Conservation (phyloP, 805 yeast species). For the Spathaspora sp. region DNA sequence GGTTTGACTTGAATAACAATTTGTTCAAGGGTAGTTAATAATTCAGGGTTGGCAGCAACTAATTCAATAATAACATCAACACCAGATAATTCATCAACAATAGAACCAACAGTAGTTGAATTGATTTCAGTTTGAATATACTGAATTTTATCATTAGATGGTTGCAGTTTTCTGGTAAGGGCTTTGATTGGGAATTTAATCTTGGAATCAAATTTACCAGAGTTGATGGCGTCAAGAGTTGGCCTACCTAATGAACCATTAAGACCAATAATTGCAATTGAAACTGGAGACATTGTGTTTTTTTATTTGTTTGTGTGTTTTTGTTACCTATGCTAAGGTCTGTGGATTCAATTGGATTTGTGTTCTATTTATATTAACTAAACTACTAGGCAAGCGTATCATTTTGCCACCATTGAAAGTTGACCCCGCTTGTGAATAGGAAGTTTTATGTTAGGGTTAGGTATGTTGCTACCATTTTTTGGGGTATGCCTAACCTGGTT, state of each 20-base stretch:
- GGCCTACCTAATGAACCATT: constrained; percentile 52
- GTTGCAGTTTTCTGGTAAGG: constrained; percentile 41
- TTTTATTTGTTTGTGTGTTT: not conserved
- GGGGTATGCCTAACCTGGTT: not conserved
- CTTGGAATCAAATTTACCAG: constrained; percentile 39
- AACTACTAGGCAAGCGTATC: no score
- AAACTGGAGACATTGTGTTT: constrained; percentile 10
- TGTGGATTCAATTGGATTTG: no score
- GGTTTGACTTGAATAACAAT: constrained; percentile 38
- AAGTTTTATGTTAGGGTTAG: no score
- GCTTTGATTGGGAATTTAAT: constrained; percentile 47
- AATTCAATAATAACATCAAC: constrained; percentile 43
- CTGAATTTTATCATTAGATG: constrained; percentile 33
- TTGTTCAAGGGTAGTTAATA: constrained; percentile 32
- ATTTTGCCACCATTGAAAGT: no score
- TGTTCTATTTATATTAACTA: no score
- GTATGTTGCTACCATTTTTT: not conserved
- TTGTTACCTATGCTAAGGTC: not conserved
- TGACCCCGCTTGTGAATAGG: no score
- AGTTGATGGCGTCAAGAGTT: constrained; percentile 40
- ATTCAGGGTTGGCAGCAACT: constrained; percentile 25
- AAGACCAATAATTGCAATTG: constrained; percentile 51
- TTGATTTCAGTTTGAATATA: constrained; percentile 32
- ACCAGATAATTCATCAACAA: constrained; percentile 27
- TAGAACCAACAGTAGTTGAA: constrained; percentile 7